A percentile compares a stretch with the other conserved stretches of the same genome.
phyloP scores from a whole-genome alignment of 805 yeast species.

The Metschnikowia cerradonensis region DNA sequence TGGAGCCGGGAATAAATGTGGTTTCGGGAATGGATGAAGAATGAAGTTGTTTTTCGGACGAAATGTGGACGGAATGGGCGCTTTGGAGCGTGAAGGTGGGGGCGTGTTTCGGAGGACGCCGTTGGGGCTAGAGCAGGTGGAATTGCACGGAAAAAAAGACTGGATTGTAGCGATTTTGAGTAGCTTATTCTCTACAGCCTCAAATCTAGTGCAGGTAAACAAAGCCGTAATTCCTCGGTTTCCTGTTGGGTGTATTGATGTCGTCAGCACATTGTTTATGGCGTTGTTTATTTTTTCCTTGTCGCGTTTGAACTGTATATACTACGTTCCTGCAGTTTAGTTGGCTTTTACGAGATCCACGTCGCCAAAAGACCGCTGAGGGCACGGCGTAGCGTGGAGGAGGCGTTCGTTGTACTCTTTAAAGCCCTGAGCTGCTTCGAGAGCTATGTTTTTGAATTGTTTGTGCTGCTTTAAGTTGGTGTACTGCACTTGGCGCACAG shows the following conservation, averaged over 20 bases:
- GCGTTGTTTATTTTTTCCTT: constrained; percentile 1
- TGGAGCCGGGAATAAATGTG: neutral
- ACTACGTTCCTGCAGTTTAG: neutral
- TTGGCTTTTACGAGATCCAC: neutral
- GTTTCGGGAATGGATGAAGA: neutral
- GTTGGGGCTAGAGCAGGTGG: neutral
- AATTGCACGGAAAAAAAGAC: neutral
- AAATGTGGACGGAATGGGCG: neutral
- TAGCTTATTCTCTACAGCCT: neutral
- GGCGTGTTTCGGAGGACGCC: neutral
- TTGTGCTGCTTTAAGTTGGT: too few relatives aligned
- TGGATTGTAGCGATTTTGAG: neutral
- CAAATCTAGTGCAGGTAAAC: neutral
- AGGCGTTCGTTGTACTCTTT: too few relatives aligned
- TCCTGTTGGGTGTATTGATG: neutral
- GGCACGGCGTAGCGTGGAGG: too few relatives aligned
- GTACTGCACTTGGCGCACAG: too few relatives aligned
- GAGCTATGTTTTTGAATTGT: too few relatives aligned
- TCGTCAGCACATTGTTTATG: constrained; percentile 2
- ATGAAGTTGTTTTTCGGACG: neutral
- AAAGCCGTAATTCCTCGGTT: neutral
- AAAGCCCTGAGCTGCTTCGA: too few relatives aligned
- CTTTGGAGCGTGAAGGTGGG: neutral
- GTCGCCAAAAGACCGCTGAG: neutral
- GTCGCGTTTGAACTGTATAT: constrained; percentile 4